Percentiles rank a stretch among this genome's conserved stretches.
These are phyloP conservation scores for Neopestalotiopsis clavispora DNA, from an alignment of 2,329 filamentous ascomycete species.

Conservation along the genomic window DNA sequence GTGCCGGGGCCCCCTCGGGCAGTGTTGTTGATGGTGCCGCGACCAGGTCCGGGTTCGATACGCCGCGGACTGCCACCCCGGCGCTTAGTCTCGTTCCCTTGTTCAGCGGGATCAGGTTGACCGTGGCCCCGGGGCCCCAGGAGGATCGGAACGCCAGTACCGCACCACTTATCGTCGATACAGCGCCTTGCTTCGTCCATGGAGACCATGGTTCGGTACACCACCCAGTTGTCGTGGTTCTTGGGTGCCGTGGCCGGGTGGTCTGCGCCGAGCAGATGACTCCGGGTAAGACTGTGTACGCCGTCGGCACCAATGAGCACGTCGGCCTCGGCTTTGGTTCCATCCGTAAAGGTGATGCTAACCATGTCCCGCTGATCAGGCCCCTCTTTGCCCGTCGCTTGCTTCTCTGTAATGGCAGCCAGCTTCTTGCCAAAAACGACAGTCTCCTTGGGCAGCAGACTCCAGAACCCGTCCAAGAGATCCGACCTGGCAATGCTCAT, in stretches of 20 bases:
- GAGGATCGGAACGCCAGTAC: constrained; percentile 35
- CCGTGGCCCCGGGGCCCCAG: constrained; percentile 36
- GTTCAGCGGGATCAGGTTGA: constrained; percentile 40
- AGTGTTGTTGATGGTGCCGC: not conserved
- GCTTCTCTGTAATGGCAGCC: constrained; percentile 21
- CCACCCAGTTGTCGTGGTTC: constrained; percentile 38
- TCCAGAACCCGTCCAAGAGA: constrained; percentile 28
- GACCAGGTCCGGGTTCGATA: constrained; percentile 11
- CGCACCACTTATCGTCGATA: constrained; percentile 35
- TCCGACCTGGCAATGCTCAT: constrained; percentile 39
- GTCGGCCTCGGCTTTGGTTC: constrained; percentile 30
- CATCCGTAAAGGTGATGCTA: constrained; percentile 32
- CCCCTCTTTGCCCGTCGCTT: not conserved
- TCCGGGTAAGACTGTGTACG: constrained; percentile 37
- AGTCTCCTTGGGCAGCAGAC: constrained; percentile 27
- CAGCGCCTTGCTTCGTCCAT: constrained; percentile 31
- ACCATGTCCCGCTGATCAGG: constrained; percentile 13
- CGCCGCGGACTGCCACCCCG: constrained; percentile 37
- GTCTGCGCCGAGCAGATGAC: constrained; percentile 33
- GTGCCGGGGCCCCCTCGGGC: not conserved
- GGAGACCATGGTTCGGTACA: constrained; percentile 34
- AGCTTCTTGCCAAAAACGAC: constrained; percentile 31
- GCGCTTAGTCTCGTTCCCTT: constrained; percentile 38
- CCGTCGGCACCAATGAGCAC: constrained; percentile 42
- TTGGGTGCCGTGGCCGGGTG: constrained; percentile 36